Conservation (phyloP, 768 basidiomycete species). For the Dendrothele bispora region DNA sequence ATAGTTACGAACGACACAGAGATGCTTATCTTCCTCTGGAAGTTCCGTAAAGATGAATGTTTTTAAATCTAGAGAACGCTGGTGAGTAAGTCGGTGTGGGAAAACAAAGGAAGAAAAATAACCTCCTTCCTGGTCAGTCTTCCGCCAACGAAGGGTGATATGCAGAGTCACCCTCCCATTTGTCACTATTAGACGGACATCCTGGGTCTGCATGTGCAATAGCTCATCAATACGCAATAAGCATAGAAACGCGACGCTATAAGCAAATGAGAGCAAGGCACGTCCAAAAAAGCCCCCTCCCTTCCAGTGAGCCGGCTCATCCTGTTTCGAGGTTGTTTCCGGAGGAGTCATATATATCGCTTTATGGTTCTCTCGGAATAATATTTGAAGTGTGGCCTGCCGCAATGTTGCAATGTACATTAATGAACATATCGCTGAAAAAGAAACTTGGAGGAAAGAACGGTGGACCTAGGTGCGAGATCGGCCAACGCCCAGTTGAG, state of each 20-base stretch:
- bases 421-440: no score
- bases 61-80: slow-evolving; percentile 11
- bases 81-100: no score
- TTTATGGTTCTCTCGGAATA: no score
- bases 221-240: slow-evolving; percentile 16
- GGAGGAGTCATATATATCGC: no score
- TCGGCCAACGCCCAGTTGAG: no score
- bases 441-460: no score
- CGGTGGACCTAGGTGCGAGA: no score
- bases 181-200: no score
- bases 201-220: slow-evolving; percentile 10
- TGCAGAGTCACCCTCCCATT: slow-evolving; percentile 34
- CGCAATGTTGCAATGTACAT: no score
- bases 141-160: slow-evolving; percentile 11
- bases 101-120: background rate
- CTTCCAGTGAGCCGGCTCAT: no score
- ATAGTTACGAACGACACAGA: slow-evolving; percentile 14
- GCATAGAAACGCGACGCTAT: slow-evolving; percentile 11
- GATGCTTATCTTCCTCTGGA: slow-evolving; percentile 2
- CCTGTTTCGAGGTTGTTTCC: no score
- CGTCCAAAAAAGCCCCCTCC: background rate
- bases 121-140: slow-evolving; percentile 19
- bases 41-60: slow-evolving; percentile 11
- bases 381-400: no score
- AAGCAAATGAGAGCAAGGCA: background rate